Evolutionary conservation across 305 asterid genomes (phyloP).

Genomic region (Andrographis paniculata): DNA sequence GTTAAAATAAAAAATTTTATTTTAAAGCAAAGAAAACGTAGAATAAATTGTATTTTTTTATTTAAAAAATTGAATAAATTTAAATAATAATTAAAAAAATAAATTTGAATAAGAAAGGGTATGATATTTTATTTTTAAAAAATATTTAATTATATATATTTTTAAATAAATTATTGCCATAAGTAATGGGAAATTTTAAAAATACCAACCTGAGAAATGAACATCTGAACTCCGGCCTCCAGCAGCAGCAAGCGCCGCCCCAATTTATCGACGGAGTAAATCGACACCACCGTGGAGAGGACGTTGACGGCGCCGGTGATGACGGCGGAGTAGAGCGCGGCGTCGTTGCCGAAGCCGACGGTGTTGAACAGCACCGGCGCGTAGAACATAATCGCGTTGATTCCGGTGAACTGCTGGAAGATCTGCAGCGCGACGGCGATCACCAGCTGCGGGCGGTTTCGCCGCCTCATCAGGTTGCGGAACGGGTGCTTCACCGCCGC

Average conservation of each 20-base stretch:
- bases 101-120: too few relatives aligned
- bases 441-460: conserved; percentile 63
- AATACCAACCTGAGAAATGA: conserved; percentile 69
- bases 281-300: conserved; percentile 61
- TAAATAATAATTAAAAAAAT: too few relatives aligned
- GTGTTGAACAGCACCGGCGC: conserved; percentile 77
- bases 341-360: conserved; percentile 62
- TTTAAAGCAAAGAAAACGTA: too few relatives aligned
- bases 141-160: too few relatives aligned
- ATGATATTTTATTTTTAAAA: too few relatives aligned
- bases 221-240: conserved; percentile 84
- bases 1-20: too few relatives aligned
- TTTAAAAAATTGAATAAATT: too few relatives aligned
- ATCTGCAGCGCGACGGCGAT: conserved; percentile 62
- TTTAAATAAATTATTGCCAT: too few relatives aligned
- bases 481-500: conserved; percentile 83
- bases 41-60: too few relatives aligned
- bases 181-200: too few relatives aligned
- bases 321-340: conserved; percentile 70
- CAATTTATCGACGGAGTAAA: conserved; percentile 70
- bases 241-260: conserved; percentile 64
- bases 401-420: conserved; percentile 90
- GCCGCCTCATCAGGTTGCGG: conserved; percentile 65
- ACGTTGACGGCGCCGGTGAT: conserved; percentile 85
- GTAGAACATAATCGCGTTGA: conserved; percentile 89